phyloP scores from a whole-genome alignment of 2,329 filamentous ascomycete genomes.

The Graphium sp. region DNA sequence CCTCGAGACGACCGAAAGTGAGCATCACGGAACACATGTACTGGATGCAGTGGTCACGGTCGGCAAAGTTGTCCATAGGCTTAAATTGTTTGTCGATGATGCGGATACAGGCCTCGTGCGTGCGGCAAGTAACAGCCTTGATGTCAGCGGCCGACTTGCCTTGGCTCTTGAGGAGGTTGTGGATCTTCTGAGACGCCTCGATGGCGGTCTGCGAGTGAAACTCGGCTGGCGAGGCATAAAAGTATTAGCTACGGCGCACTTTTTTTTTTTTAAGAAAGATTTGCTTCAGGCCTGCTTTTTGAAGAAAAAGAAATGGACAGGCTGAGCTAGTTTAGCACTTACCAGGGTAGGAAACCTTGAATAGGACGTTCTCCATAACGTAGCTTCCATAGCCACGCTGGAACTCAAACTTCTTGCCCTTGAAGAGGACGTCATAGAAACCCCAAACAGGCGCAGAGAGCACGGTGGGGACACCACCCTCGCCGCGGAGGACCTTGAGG shows the following conservation, averaged over 20 bases:
- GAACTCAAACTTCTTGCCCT: conserved; percentile 90
- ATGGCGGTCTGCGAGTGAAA: conserved; percentile 99
- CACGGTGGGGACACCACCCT: conserved; percentile 80
- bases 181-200: conserved; percentile 80
- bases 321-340: conserved; percentile 15
- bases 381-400: conserved; percentile 94
- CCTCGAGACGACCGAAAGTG: conserved; percentile 82
- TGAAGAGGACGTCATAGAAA: conserved; percentile 97
- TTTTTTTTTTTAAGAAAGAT: no score
- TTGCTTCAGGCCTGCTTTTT: no score
- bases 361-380: conserved; percentile 99
- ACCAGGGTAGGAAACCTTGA: conserved; percentile 98
- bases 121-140: conserved; percentile 83
- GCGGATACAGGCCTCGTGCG: conserved; percentile 93
- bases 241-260: no score
- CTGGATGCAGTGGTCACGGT: conserved; percentile 98
- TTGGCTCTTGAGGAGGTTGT: conserved; percentile 63
- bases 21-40: conserved; percentile 99
- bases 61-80: conserved; percentile 99
- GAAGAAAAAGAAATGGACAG: background rate
- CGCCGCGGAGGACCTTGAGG: conserved; percentile 81
- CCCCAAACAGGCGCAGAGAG: conserved; percentile 89
- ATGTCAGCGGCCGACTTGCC: conserved; percentile 91
- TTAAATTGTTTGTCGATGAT: conserved; percentile 99
- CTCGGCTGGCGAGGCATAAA: conserved; percentile 41